Evolutionary conservation across 2,329 filamentous ascomycete species (phyloP).

Genomic region (Taxawa tesnikishii): DNA sequence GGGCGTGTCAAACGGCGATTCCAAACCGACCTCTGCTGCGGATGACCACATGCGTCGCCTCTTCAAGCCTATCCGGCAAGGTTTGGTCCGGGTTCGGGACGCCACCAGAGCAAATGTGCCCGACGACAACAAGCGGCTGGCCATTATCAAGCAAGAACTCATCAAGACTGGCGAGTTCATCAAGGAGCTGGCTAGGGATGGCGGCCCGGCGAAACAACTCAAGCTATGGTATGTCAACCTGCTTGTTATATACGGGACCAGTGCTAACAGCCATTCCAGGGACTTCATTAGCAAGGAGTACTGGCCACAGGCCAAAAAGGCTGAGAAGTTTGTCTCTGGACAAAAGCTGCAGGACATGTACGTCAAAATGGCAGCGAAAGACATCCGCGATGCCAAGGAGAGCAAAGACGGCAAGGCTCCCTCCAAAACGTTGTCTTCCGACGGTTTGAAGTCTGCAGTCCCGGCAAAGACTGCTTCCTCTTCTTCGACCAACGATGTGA

Average conservation of each 20-base stretch:
- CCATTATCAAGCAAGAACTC: conserved; percentile 48
- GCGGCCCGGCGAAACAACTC: conserved; percentile 14
- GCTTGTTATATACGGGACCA: background rate
- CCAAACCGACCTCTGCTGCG: conserved; percentile 25
- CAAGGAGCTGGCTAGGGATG: conserved; percentile 28
- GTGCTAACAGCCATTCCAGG: conserved; percentile 7
- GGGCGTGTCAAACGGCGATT: conserved; percentile 21
- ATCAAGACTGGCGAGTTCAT: conserved; percentile 52
- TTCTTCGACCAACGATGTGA: too few species aligned
- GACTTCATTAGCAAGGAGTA: conserved; percentile 20
- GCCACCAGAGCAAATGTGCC: conserved; percentile 52
- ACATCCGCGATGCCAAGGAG: conserved; percentile 2
- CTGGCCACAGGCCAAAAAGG: conserved; percentile 23
- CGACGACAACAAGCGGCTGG: conserved; percentile 49
- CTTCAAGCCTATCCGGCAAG: conserved; percentile 47
- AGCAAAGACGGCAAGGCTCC: conserved; percentile 1
- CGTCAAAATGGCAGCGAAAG: conserved; percentile 17
- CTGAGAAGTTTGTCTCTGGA: conserved; percentile 18
- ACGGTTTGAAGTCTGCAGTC: too few species aligned
- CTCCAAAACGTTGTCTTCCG: conserved; percentile 1
- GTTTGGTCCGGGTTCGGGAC: conserved; percentile 46
- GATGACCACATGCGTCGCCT: conserved; percentile 41
- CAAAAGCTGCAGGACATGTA: conserved; percentile 23
- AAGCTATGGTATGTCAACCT: conserved; percentile 16
- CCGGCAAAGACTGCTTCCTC: too few species aligned